Conservation (phyloP, 1,284 basidiomycete genomes). For the Boletus putidus region DNA sequence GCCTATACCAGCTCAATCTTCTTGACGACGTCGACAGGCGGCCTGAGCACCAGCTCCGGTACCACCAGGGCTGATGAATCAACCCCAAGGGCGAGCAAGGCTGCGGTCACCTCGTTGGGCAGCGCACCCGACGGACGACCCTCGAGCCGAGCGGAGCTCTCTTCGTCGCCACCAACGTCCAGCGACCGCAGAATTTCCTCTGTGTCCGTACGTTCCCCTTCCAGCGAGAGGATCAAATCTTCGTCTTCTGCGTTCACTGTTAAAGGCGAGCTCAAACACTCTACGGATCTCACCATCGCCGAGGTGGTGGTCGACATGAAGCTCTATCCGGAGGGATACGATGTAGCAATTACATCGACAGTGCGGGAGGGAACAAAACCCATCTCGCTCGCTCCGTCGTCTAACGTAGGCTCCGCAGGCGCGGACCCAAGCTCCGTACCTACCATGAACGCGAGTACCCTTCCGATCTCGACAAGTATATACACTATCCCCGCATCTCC, state of each 20-base stretch:
- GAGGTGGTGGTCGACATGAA: conserved; percentile 78
- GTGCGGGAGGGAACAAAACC: conserved; percentile 42
- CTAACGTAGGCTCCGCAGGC: background rate
- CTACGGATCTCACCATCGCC: conserved; percentile 62
- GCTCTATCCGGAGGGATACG: conserved; percentile 70
- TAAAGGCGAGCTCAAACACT: conserved; percentile 56
- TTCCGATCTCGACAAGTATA: conserved; percentile 57
- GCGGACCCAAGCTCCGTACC: background rate
- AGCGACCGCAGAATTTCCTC: conserved; percentile 23
- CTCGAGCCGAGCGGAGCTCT: conserved; percentile 15
- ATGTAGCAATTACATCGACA: conserved; percentile 51
- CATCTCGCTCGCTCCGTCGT: conserved; percentile 28
- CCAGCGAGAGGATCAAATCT: conserved; percentile 22
- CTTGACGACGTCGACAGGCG: conserved; percentile 31
- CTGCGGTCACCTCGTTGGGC: background rate
- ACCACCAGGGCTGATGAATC: conserved; percentile 26
- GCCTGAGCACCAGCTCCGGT: conserved; percentile 4
- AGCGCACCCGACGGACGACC: conserved; percentile 17
- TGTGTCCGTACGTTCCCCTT: conserved; percentile 24
- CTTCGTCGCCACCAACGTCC: conserved; percentile 18
- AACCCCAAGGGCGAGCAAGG: conserved; percentile 17
- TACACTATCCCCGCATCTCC: conserved; percentile 77
- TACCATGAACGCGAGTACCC: conserved; percentile 18
- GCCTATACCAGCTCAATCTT: conserved; percentile 53
- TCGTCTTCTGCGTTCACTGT: conserved; percentile 56